Evolutionary conservation across 768 basidiomycete genomes (phyloP).

Genomic region (Rhodotorula toruloides): DNA sequence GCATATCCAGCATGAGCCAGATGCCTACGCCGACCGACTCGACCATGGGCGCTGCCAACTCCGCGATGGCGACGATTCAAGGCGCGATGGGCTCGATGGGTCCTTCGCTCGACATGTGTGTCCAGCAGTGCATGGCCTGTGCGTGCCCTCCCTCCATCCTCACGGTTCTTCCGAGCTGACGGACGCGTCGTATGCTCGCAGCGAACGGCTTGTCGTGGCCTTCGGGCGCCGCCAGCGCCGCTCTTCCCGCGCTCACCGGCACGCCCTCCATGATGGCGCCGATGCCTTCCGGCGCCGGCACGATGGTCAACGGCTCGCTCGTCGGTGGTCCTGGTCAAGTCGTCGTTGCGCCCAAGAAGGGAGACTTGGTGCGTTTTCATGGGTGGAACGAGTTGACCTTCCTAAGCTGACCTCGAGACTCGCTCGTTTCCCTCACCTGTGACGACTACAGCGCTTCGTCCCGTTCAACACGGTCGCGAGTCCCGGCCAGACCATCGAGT

Average conservation of each 20-base stretch:
- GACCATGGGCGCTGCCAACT: background rate
- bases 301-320: background rate
- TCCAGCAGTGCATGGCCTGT: slow-evolving; percentile 21
- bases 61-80: background rate
- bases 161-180: background rate
- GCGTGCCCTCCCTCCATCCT: background rate
- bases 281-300: background rate
- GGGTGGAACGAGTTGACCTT: background rate
- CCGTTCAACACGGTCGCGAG: slow-evolving; percentile 27
- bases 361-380: slow-evolving; percentile 21
- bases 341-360: slow-evolving; percentile 34
- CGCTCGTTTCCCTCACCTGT: background rate
- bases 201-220: too few relatives aligned
- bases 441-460: slow-evolving; percentile 6
- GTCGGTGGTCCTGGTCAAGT: slow-evolving; percentile 15
- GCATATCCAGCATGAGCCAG: too few relatives aligned
- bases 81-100: background rate
- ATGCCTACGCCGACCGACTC: too few relatives aligned
- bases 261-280: background rate
- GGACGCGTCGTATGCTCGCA: background rate
- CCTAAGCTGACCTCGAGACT: background rate
- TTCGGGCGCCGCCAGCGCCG: background rate
- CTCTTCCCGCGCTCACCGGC: background rate
- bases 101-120: slow-evolving; percentile 7
- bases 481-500: slow-evolving; percentile 7